Base-by-base conservation (phyloP, 1,139 yeast genomes). In the Lodderomyces theae region DNA sequence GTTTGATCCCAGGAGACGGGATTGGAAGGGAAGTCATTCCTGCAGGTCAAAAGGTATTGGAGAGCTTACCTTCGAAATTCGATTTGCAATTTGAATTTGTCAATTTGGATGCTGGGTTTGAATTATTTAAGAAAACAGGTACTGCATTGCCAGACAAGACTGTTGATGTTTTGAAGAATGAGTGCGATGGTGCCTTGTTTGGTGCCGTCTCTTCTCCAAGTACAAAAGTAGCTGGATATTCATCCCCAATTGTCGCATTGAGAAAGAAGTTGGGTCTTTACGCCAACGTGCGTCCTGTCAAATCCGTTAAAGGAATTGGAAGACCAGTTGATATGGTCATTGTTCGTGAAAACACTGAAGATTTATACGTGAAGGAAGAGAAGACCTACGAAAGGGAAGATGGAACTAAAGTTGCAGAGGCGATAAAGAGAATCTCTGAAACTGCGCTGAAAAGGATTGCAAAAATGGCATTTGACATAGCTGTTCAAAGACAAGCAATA, bases 281-380 rank as follows among this genome's bases (percentile, higher is more conserved):
- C 61, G 98, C 98, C 58, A 92, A 92, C 56, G 96, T 92, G 39
- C 86, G 98, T 65, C 98, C 98, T 5, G 97, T 92, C 51, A 90
- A 90, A 70, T 84, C 95, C 36, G 97, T 90, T 32, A 82, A 77
- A 39, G 92, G 92, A 40, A 75, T 80, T 42, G 82, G 82, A 43
- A 82, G 90, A 69, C 92, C 94, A 30, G 96, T 90, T 40, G 98
- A 92, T 63, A 83, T 92, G 86, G 96, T 94, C 37, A 92, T 92
- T 62, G 98, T 92, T 35, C 86, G 98, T 64, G 98, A 92, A 70
- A 92, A 92, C 73, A 92, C 98, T 45, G 98, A 92, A 70, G 98
- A 92, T 66, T 76, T 90, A 54, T 92, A 92, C 69, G 83, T 92
- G 64, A 92, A 92, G 72, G 95, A 90, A 62, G 98, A 92, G 69